Percentiles rank a stretch among this genome's conserved stretches.
phyloP scores from a whole-genome alignment of 768 basidiomycete species.

The Pleurotus tuber-regium region DNA sequence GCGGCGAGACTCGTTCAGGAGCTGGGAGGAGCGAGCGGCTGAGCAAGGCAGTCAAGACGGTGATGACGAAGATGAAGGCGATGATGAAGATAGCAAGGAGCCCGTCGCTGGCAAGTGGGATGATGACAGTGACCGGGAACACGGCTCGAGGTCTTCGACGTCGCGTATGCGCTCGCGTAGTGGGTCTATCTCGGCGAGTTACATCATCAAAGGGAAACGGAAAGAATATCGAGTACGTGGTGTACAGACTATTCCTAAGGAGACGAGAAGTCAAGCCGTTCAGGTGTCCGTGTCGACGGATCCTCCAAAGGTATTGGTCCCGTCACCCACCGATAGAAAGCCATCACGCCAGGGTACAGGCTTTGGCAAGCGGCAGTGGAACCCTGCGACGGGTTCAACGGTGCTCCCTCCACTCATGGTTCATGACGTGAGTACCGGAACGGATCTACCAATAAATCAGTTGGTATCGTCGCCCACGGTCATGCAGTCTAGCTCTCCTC shows the following conservation, averaged over 20 bases:
- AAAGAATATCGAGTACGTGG: conserved; percentile 64
- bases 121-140: conserved; percentile 1
- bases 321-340: conserved; percentile 9
- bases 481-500: conserved; percentile 10
- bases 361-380: conserved; percentile 25
- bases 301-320: conserved; percentile 8
- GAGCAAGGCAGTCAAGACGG: conserved; percentile 80
- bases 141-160: conserved; percentile 10
- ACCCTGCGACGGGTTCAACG: conserved; percentile 23
- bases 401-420: conserved; percentile 21
- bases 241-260: conserved; percentile 64
- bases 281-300: conserved; percentile 46
- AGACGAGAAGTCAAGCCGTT: conserved; percentile 53
- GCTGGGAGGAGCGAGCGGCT: conserved; percentile 46
- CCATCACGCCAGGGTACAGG: conserved; percentile 15
- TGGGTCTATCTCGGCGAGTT: conserved; percentile 32
- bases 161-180: conserved; percentile 11
- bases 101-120: conserved; percentile 11
- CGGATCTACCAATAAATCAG: conserved; percentile 10
- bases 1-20: conserved; percentile 30
- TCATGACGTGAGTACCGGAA: conserved; percentile 21
- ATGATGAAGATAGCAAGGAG: conserved; percentile 35
- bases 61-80: conserved; percentile 56
- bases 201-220: conserved; percentile 37
- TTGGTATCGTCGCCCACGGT: conserved; percentile 11